These are phyloP conservation scores for Pelagomonas calceolata DNA, from an alignment of 108 stramenopile species.

Conservation along the genomic window DNA sequence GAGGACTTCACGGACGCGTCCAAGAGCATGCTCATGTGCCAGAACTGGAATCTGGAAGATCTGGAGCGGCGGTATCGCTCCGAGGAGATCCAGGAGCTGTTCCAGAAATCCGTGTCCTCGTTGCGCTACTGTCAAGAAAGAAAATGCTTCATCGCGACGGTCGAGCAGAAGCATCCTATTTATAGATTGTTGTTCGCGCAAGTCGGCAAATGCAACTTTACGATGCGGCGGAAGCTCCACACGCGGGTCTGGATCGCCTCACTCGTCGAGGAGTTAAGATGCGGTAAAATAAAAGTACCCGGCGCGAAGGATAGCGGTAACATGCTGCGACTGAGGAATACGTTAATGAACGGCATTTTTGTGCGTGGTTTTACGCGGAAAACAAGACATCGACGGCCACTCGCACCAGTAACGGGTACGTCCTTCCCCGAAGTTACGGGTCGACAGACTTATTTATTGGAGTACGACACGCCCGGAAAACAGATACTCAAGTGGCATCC, in stretches of 20 bases:
- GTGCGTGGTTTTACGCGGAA: slow-evolving; percentile 17
- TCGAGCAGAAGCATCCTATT: slow-evolving; percentile 49
- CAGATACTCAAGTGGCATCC: too few species aligned
- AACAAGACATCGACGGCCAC: slow-evolving; percentile 16
- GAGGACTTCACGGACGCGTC: slow-evolving; percentile 5
- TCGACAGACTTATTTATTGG: neutral
- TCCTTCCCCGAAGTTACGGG: slow-evolving; percentile 30
- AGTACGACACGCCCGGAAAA: too few species aligned
- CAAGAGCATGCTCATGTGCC: slow-evolving; percentile 41
- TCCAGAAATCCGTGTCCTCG: slow-evolving; percentile 26
- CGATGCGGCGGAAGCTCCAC: slow-evolving; percentile 24
- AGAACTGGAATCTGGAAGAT: slow-evolving; percentile 53
- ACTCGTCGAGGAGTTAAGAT: slow-evolving; percentile 37
- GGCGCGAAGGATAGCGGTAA: slow-evolving; percentile 9
- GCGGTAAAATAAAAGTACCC: slow-evolving; percentile 14
- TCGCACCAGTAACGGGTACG: slow-evolving; percentile 40
- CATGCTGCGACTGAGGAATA: slow-evolving; percentile 34
- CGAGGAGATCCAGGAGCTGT: slow-evolving; percentile 62
- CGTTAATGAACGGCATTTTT: slow-evolving; percentile 25
- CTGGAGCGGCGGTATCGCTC: slow-evolving; percentile 50
- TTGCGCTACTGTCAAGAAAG: slow-evolving; percentile 38
- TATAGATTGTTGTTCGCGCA: slow-evolving; percentile 39
- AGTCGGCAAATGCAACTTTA: slow-evolving; percentile 39
- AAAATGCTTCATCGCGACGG: slow-evolving; percentile 36
- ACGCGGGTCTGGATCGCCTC: slow-evolving; percentile 32